Conservation (phyloP, 2,329 filamentous ascomycete genomes). For the Fusarium tupiense region DNA sequence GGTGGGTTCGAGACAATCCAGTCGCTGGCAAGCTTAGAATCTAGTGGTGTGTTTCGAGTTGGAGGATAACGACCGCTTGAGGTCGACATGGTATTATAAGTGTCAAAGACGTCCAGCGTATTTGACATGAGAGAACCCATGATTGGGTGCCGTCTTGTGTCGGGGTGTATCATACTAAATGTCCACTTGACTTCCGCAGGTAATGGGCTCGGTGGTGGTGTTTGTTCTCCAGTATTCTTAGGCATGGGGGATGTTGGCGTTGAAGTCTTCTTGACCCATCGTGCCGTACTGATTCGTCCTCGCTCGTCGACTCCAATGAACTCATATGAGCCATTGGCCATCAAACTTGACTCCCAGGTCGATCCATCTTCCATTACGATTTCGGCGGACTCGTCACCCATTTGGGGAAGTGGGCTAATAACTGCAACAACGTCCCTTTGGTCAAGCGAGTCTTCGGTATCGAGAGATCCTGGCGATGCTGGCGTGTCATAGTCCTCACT, state of each 20-base stretch:
- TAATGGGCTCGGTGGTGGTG: conserved; percentile 38
- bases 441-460: conserved; percentile 58
- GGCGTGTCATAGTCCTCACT: conserved; percentile 70
- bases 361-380: conserved; percentile 73
- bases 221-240: conserved; percentile 30
- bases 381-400: conserved; percentile 65
- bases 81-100: conserved; percentile 67
- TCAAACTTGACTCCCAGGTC: conserved; percentile 64
- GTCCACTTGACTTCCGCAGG: conserved; percentile 68
- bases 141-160: conserved; percentile 76
- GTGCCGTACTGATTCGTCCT: conserved; percentile 68
- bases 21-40: conserved; percentile 32
- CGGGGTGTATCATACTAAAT: conserved; percentile 79
- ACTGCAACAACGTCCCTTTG: conserved; percentile 71
- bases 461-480: conserved; percentile 43
- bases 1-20: conserved; percentile 33
- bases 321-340: conserved; percentile 69
- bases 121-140: conserved; percentile 73
- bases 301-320: conserved; percentile 69
- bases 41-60: conserved; percentile 48
- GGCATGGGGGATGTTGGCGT: conserved; percentile 32
- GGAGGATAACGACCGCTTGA: conserved; percentile 61
- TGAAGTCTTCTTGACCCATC: conserved; percentile 70
- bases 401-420: conserved; percentile 67
- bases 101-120: conserved; percentile 75